Percentiles rank a stretch among this genome's conserved stretches.
Conservation (phyloP, 805 yeast genomes). For the Scheffersomyces spartinae region DNA sequence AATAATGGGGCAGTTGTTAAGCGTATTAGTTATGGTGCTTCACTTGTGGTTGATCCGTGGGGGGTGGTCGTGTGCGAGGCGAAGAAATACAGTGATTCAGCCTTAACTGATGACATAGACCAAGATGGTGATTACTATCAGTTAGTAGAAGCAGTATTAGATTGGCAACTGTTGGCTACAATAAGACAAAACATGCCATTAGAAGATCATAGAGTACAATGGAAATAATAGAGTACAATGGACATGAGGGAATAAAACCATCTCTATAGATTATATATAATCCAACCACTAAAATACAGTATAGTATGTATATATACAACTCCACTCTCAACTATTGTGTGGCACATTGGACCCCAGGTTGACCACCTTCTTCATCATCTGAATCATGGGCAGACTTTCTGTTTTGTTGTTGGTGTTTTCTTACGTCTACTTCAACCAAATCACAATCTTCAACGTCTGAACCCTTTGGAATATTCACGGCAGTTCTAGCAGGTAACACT, state of each 20-base stretch:
- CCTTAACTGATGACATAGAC: slow-evolving; percentile 9
- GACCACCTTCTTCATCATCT: slow-evolving; percentile 32
- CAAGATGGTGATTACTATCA: slow-evolving; percentile 27
- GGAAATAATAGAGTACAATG: no score
- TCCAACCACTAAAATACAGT: no score
- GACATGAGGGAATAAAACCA: no score
- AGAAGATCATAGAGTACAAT: slow-evolving; percentile 60
- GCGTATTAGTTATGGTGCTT: slow-evolving; percentile 77
- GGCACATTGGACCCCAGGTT: slow-evolving; percentile 15
- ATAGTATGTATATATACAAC: no score
- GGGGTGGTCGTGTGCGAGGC: slow-evolving; percentile 60
- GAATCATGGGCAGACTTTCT: slow-evolving; percentile 34
- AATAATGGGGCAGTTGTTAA: slow-evolving; percentile 15
- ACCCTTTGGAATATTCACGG: slow-evolving; percentile 50
- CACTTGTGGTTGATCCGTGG: slow-evolving; percentile 86
- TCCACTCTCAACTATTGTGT: slow-evolving; percentile 9
- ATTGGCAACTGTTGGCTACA: no score
- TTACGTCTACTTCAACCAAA: slow-evolving; percentile 55
- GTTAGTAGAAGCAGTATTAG: no score
- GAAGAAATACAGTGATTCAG: slow-evolving; percentile 17
- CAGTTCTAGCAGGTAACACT: slow-evolving; percentile 69
- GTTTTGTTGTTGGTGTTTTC: slow-evolving; percentile 37
- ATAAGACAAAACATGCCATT: slow-evolving; percentile 72
- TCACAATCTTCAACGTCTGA: slow-evolving; percentile 77
- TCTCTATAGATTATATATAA: no score